Conservation (phyloP, 257 asterid genomes). For the Rhazya stricta region DNA sequence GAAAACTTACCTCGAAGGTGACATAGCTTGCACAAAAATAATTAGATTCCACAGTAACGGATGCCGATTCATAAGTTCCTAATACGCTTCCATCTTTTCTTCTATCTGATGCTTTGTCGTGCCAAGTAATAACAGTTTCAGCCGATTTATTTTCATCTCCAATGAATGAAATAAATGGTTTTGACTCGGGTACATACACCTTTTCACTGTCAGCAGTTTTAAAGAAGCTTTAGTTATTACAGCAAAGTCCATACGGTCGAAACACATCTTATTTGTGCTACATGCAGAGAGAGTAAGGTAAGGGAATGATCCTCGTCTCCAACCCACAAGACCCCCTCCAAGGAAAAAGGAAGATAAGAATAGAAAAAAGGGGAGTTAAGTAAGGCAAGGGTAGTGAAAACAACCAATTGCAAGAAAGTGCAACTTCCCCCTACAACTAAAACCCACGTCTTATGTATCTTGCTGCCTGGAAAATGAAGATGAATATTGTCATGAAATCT, state of each 20-base stretch:
- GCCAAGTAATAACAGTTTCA: constrained; percentile 58
- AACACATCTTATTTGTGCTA: not conserved
- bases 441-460: constrained; percentile 12
- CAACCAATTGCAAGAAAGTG: not conserved
- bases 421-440: constrained; percentile 7
- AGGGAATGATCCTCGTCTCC: too few species aligned
- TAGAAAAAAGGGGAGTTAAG: too few species aligned
- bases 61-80: constrained; percentile 67
- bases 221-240: too few species aligned
- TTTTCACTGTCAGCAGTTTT: constrained; percentile 50
- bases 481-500: not conserved
- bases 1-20: constrained; percentile 53
- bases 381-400: not conserved
- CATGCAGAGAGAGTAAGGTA: not conserved
- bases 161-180: constrained; percentile 64
- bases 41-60: constrained; percentile 63
- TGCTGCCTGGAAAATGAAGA: not conserved
- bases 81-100: constrained; percentile 29
- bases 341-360: not conserved
- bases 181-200: constrained; percentile 53
- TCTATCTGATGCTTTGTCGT: constrained; percentile 61
- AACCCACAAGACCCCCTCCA: not conserved
- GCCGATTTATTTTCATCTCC: constrained; percentile 36
- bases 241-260: too few species aligned
- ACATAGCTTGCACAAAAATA: constrained; percentile 66